Evolutionary conservation across 2,329 filamentous ascomycete genomes (phyloP).

Genomic region (Sclerotinia nivalis): DNA sequence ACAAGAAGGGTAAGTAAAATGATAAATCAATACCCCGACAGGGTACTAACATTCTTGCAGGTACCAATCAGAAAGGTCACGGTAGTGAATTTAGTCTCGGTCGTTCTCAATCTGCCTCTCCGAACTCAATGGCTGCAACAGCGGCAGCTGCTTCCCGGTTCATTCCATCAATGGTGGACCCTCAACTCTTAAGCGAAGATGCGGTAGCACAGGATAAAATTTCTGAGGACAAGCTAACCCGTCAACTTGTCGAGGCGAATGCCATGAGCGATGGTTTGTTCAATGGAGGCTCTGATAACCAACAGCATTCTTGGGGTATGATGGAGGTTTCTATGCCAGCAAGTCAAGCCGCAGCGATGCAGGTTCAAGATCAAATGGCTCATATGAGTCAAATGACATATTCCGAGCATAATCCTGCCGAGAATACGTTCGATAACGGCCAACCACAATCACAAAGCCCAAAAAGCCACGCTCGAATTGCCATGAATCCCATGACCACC

Average conservation of each 20-base stretch:
- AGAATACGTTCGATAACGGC: conserved; percentile 24
- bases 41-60: conserved; percentile 11
- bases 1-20: conserved; percentile 44
- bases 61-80: conserved; percentile 7
- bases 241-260: conserved; percentile 34
- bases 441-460: conserved; percentile 15
- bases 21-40: not conserved
- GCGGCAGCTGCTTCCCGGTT: conserved; percentile 38
- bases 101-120: conserved; percentile 35
- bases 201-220: conserved; percentile 28
- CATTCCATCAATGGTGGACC: conserved; percentile 41
- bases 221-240: conserved; percentile 31
- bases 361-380: conserved; percentile 17
- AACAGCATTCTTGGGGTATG: conserved; percentile 37
- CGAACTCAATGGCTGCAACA: conserved; percentile 37
- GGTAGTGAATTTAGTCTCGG: not conserved
- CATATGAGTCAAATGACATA: conserved; percentile 29
- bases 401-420: conserved; percentile 29
- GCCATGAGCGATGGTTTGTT: conserved; percentile 31
- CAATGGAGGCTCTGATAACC: conserved; percentile 28
- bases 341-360: conserved; percentile 15
- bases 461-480: conserved; percentile 30
- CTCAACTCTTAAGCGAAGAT: conserved; percentile 39
- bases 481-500: conserved; percentile 37
- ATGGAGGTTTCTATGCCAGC: conserved; percentile 28